phyloP scores from a whole-genome alignment of 352 stramenopile species.

The Phytophthora sojae region DNA sequence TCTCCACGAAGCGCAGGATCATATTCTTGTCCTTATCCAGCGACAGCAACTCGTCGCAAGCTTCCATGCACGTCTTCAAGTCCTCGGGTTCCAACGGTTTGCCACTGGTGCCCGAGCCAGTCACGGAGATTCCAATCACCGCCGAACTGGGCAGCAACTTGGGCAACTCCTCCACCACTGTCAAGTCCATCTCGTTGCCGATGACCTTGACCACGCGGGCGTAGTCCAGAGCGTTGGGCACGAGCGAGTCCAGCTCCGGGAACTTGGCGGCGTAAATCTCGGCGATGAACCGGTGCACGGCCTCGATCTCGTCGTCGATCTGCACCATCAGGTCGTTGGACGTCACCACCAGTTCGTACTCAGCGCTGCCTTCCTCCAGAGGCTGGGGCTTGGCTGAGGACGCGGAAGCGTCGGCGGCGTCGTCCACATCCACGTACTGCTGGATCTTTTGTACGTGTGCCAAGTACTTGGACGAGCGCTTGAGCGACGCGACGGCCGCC shows the following conservation, averaged over 20 bases:
- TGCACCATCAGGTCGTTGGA: slow-evolving; percentile 94
- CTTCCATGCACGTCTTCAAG: slow-evolving; percentile 76
- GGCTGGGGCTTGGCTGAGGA: slow-evolving; percentile 32
- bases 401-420: slow-evolving; percentile 14
- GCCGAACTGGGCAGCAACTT: slow-evolving; percentile 92
- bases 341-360: slow-evolving; percentile 89
- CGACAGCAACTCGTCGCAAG: slow-evolving; percentile 90
- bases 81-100: slow-evolving; percentile 77
- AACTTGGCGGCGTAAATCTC: slow-evolving; percentile 95
- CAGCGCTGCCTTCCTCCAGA: slow-evolving; percentile 67
- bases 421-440: slow-evolving; percentile 50
- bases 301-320: slow-evolving; percentile 94
- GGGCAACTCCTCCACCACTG: slow-evolving; percentile 85
- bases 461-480: slow-evolving; percentile 76
- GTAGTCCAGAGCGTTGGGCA: slow-evolving; percentile 94
- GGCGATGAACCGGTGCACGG: slow-evolving; percentile 91
- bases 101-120: slow-evolving; percentile 91
- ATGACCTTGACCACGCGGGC: slow-evolving; percentile 93
- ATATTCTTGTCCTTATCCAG: slow-evolving; percentile 86
- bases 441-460: slow-evolving; percentile 78
- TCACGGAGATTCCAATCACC: slow-evolving; percentile 96
- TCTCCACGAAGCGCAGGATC: slow-evolving; percentile 94
- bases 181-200: slow-evolving; percentile 95
- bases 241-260: slow-evolving; percentile 94
- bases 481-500: slow-evolving; percentile 69